Evolutionary conservation across 768 basidiomycete genomes (phyloP), one percentile per base, ranked within the genome.

Genomic region (Lactifluus piperatus): DNA sequence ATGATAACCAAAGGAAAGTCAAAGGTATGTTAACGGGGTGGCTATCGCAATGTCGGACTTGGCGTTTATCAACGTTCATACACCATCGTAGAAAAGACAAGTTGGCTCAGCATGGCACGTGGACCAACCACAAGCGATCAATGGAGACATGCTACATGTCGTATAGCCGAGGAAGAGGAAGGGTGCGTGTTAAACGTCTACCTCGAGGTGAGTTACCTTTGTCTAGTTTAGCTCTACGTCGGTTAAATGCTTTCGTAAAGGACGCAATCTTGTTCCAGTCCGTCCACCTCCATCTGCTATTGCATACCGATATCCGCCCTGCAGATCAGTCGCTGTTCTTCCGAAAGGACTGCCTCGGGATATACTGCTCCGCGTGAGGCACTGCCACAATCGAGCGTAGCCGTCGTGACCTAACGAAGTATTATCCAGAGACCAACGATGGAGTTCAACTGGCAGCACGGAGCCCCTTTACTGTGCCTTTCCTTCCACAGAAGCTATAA

Each of bases 391-490:
- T 27, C 16, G 13, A 18, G 9, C 30, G 37, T 46, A n/a, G 16
- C 56, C 27, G 24, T 20, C 56, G 14, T 56, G 51, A 57, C 53
- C 44, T 56, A 51, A 56, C 54, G 44, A 51, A 47, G 54, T 59
- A 56, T 50, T 34, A 55, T 24, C 22, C 63, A 86, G 86, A 30
- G 79, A 77, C 22, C 84, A 85, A 66, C 77, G 81, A 59, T 84
- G 83, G 81, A 79, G 75, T 52, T 77, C 82, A 7, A 71, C 70
- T 37, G 67, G 69, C 37, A 74, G 74, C 16, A 72, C 77, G 8
- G 86, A 89, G 57, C 86, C 87, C 1, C 72, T 93, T 50, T 91
- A 90, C 70, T 74, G 93, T 37, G 80, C 83, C 63, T 91, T 94
- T 68, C 66, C 77, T 30, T 83, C 81, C 63, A 65, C 79, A 1